Conservation (phyloP, 768 basidiomycete genomes). For the Asterophora lycoperdoides region DNA sequence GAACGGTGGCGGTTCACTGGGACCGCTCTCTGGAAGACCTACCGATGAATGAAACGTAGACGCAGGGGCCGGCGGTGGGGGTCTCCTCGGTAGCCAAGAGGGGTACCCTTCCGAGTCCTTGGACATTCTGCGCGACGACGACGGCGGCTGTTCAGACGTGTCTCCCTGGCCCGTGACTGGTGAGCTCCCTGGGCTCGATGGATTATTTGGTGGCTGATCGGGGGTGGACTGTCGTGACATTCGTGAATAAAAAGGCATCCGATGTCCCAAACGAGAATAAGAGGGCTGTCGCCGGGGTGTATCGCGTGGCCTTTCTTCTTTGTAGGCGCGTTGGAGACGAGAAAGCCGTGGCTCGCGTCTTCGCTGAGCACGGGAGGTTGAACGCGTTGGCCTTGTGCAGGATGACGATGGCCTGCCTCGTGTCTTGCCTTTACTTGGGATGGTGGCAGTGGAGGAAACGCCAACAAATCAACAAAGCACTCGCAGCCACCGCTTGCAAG, state of each 20-base stretch:
- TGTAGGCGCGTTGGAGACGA: conserved; percentile 19
- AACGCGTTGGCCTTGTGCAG: conserved; percentile 45
- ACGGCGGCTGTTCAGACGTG: conserved; percentile 28
- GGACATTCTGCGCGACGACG: conserved; percentile 31
- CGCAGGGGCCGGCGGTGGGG: conserved; percentile 70
- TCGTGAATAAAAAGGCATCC: conserved; percentile 30
- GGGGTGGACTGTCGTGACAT: conserved; percentile 36
- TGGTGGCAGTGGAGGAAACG: conserved; percentile 19
- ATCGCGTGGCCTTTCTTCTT: conserved; percentile 29
- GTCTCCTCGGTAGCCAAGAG: conserved; percentile 78
- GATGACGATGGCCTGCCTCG: conserved; percentile 40
- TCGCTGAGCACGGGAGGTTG: conserved; percentile 19
- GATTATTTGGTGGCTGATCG: conserved; percentile 23
- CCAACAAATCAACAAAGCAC: conserved; percentile 10
- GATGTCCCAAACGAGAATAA: conserved; percentile 8
- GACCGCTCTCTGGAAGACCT: conserved; percentile 30
- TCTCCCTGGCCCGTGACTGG: conserved; percentile 17
- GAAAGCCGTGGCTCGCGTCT: conserved; percentile 14
- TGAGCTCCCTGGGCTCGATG: conserved; percentile 23
- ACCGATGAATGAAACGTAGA: conserved; percentile 63
- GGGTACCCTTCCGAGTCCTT: conserved; percentile 69
- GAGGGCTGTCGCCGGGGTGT: conserved; percentile 13
- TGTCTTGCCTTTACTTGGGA: conserved; percentile 42
- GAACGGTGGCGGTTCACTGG: conserved; percentile 30
- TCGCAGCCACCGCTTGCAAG: conserved; percentile 15